A percentile compares a stretch with the other conserved stretches of the same genome.
phyloP scores from a whole-genome alignment of 2,329 filamentous ascomycete species.

The Xylaria sp. region DNA sequence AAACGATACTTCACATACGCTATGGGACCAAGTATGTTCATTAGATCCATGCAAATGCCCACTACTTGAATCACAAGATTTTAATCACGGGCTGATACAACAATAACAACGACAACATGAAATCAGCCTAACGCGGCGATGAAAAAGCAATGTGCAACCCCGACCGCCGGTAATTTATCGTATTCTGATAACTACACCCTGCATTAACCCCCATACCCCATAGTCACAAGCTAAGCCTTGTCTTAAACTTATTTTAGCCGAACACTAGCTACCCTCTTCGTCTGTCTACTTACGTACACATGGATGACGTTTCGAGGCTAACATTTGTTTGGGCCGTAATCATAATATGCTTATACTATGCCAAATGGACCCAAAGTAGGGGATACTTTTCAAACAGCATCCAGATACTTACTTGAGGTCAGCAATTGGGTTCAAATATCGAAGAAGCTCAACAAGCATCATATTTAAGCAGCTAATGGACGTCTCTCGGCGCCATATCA shows the following conservation, averaged over 20 bases:
- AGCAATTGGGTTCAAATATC: neutral
- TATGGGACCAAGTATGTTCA: slow-evolving; percentile 21
- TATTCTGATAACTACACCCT: too few species aligned
- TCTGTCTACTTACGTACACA: neutral
- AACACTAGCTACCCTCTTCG: neutral
- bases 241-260: slow-evolving; percentile 6
- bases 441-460: neutral
- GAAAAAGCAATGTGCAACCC: neutral
- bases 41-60: neutral
- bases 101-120: neutral
- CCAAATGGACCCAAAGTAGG: neutral
- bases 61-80: neutral
- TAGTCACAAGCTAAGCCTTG: slow-evolving; percentile 2
- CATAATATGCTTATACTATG: neutral
- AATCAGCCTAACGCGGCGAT: neutral
- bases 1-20: slow-evolving; percentile 5
- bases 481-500: neutral
- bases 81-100: neutral
- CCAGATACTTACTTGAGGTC: neutral
- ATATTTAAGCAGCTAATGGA: neutral
- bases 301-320: too few species aligned
- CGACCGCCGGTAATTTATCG: neutral
- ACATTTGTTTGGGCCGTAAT: neutral
- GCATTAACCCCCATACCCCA: slow-evolving; percentile 9
- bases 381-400: neutral